These are phyloP conservation scores for Syzygium jambos DNA, from an alignment of 345 rosid genomes.

Conservation along the genomic window DNA sequence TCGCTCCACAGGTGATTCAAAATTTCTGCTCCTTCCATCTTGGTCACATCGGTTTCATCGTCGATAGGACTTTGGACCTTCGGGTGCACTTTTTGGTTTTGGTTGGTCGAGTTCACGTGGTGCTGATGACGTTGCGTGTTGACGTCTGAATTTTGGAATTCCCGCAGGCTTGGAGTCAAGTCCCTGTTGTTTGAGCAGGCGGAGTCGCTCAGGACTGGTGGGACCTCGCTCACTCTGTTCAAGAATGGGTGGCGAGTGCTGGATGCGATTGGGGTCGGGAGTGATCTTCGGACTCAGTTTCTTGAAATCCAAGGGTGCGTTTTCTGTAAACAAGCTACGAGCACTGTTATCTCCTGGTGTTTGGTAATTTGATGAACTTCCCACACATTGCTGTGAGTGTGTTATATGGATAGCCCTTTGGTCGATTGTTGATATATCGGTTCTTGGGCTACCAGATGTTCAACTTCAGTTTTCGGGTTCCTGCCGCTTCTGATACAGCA, in stretches of 20 bases:
- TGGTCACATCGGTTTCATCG: neutral
- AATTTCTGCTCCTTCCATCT: neutral
- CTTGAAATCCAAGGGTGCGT: conserved; percentile 79
- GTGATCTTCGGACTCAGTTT: conserved; percentile 64
- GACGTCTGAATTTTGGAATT: neutral
- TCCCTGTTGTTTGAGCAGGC: conserved; percentile 87
- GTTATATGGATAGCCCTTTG: neutral
- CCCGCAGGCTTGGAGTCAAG: conserved; percentile 51
- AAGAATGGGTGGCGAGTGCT: conserved; percentile 95
- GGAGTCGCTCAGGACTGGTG: conserved; percentile 78
- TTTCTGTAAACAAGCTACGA: neutral
- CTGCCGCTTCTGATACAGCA: neutral
- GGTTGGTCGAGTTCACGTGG: too few relatives aligned
- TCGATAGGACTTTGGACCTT: neutral
- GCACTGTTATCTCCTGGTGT: neutral
- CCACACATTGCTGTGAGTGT: neutral
- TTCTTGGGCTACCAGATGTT: neutral
- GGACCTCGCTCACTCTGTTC: conserved; percentile 84
- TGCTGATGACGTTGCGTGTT: neutral
- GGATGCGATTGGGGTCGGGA: conserved; percentile 76
- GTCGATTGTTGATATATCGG: neutral
- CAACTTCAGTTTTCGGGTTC: neutral
- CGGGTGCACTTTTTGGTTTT: too few relatives aligned
- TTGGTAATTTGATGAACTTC: neutral
- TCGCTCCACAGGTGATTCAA: conserved; percentile 55